phyloP scores from a whole-genome alignment of 1,139 yeast species.

The Yamadazyma spencermartinsiae region DNA sequence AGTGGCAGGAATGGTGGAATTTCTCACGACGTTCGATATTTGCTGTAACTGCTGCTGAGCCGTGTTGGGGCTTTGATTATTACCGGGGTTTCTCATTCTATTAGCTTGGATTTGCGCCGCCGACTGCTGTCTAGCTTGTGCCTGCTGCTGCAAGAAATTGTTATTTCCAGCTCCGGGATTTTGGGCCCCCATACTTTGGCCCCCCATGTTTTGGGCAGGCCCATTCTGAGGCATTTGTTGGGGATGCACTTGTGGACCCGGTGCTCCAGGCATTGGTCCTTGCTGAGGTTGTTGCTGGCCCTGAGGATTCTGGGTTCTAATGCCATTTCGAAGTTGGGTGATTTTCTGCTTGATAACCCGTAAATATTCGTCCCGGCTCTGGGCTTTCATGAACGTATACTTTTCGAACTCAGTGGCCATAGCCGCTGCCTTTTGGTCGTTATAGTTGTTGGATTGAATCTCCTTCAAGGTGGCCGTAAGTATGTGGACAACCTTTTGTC shows the following conservation, averaged over 20 bases:
- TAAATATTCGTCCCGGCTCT: conserved; percentile 42
- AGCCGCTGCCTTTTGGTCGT: conserved; percentile 38
- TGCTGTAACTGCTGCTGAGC: conserved; percentile 34
- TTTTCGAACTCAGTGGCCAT: conserved; percentile 51
- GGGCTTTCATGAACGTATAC: conserved; percentile 40
- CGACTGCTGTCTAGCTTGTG: conserved; percentile 49
- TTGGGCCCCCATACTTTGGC: too few relatives aligned
- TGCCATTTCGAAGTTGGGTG: conserved; percentile 33
- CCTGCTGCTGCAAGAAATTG: conserved; percentile 49
- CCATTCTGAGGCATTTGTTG: neutral
- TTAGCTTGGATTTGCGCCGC: conserved; percentile 38
- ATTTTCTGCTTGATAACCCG: conserved; percentile 41
- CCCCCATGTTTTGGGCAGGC: neutral
- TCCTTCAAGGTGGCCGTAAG: conserved; percentile 42
- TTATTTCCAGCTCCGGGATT: conserved; percentile 4
- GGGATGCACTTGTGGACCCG: neutral
- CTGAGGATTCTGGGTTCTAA: conserved; percentile 11
- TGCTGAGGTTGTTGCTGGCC: neutral
- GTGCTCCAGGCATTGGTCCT: conserved; percentile 1
- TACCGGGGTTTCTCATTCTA: conserved; percentile 13
- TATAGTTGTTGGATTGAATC: conserved; percentile 36
- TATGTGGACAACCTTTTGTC: conserved; percentile 45
- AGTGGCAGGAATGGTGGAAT: conserved; percentile 74
- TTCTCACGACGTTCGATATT: conserved; percentile 40
- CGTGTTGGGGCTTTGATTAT: conserved; percentile 11